phyloP scores from a whole-genome alignment of 352 stramenopile species.

The Globisporangium ultimum region DNA sequence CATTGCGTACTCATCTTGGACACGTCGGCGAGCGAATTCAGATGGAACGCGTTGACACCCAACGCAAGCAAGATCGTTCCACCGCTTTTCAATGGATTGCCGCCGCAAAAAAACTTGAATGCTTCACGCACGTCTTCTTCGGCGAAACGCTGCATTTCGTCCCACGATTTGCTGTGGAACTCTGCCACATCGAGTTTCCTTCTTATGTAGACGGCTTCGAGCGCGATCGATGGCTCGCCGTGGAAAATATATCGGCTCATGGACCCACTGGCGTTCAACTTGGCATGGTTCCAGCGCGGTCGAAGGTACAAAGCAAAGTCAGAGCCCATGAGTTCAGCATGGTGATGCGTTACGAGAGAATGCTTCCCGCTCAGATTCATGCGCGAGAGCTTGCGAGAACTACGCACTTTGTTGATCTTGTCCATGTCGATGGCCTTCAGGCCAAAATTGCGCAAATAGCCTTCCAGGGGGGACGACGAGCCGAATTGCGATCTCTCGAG shows the following conservation, averaged over 20 bases:
- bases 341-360: conserved; percentile 11
- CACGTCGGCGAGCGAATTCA: neutral
- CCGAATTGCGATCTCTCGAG: neutral
- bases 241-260: conserved; percentile 14
- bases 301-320: conserved; percentile 12
- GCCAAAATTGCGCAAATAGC: conserved; percentile 13
- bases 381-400: conserved; percentile 2
- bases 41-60: conserved; percentile 13
- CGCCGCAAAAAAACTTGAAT: conserved; percentile 6
- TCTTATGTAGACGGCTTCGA: conserved; percentile 14
- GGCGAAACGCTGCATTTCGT: conserved; percentile 5
- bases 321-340: conserved; percentile 12
- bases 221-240: conserved; percentile 6
- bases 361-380: conserved; percentile 14
- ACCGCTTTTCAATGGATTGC: neutral
- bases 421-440: conserved; percentile 17
- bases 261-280: neutral
- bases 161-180: conserved; percentile 12
- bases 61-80: conserved; percentile 8
- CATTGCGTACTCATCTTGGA: conserved; percentile 2
- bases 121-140: conserved; percentile 12
- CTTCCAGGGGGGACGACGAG: conserved; percentile 8
- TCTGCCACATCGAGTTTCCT: conserved; percentile 7
- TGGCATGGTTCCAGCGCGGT: conserved; percentile 13
- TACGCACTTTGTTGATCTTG: conserved; percentile 15